These are phyloP conservation scores for Silene coronaria DNA, from an alignment of 179 eudicot species.

Conservation along the genomic window DNA sequence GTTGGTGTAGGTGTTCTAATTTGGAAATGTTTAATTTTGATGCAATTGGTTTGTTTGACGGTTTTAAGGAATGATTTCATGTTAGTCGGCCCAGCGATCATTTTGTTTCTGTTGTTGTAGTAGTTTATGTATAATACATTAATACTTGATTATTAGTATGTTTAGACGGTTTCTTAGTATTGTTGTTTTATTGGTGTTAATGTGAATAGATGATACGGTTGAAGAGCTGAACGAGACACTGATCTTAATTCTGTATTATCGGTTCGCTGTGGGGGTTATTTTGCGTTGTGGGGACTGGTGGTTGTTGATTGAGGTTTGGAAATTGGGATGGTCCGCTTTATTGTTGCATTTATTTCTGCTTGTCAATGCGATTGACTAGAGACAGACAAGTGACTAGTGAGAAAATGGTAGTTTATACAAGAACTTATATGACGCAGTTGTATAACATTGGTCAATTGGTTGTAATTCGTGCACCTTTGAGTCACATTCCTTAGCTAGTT, in stretches of 20 bases:
- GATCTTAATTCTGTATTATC: background rate
- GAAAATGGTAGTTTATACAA: background rate
- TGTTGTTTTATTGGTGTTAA: background rate
- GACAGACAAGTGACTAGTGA: background rate
- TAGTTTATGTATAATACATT: background rate
- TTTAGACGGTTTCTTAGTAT: too few species aligned
- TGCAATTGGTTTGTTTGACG: background rate
- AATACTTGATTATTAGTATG: background rate
- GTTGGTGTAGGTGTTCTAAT: background rate
- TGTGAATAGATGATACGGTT: background rate
- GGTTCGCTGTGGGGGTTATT: background rate
- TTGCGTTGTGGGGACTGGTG: constrained; percentile 3
- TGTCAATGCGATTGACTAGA: constrained; percentile 1
- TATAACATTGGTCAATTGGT: background rate
- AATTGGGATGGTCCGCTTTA: background rate
- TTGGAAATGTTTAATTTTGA: background rate
- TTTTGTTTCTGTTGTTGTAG: background rate
- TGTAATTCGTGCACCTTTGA: background rate
- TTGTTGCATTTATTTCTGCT: background rate
- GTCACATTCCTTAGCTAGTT: background rate
- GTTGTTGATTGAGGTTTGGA: constrained; percentile 7
- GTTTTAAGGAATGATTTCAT: background rate
- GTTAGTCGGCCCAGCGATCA: background rate
- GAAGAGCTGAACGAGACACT: background rate
- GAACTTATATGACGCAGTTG: background rate